These are phyloP conservation scores for Angomonas deanei DNA, from an alignment of 208 protist species.

Conservation along the genomic window DNA sequence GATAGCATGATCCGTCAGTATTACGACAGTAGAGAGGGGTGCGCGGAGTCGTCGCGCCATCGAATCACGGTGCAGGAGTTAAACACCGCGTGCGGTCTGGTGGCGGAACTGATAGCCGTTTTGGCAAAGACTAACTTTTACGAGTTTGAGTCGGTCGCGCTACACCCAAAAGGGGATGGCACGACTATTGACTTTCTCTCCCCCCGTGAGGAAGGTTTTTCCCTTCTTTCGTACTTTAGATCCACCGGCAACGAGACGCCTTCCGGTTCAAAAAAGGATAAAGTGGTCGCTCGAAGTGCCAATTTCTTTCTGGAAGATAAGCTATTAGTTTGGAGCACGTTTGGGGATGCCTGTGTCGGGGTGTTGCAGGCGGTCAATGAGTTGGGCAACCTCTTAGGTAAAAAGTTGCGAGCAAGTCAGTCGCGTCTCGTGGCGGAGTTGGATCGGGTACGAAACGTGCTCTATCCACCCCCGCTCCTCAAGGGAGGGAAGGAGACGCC, in stretches of 20 bases:
- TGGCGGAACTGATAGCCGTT: constrained; percentile 40
- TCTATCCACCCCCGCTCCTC: not conserved
- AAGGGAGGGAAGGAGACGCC: not conserved
- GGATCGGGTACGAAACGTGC: not conserved
- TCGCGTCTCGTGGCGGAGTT: not conserved
- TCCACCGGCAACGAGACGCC: not conserved
- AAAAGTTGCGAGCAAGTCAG: not conserved
- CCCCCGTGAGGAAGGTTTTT: not conserved
- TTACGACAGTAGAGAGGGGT: not conserved
- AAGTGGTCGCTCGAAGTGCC: constrained; percentile 2
- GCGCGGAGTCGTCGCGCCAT: not conserved
- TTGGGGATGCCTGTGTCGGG: constrained; percentile 53
- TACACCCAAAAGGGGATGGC: constrained; percentile 43
- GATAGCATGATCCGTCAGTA: not conserved
- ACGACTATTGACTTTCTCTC: constrained; percentile 45
- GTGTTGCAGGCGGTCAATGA: constrained; percentile 60
- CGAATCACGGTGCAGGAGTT: constrained; percentile 36
- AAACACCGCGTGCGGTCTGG: constrained; percentile 67
- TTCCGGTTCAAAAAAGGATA: too few relatives aligned
- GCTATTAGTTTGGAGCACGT: constrained; percentile 60
- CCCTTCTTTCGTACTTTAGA: not conserved
- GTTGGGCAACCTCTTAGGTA: constrained; percentile 36
- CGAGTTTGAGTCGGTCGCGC: constrained; percentile 19
- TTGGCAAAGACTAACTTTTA: constrained; percentile 40
- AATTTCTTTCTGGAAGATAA: constrained; percentile 71